Base-by-base conservation (phyloP, 2,329 filamentous ascomycete genomes). In the Cytospora schulzeri region DNA sequence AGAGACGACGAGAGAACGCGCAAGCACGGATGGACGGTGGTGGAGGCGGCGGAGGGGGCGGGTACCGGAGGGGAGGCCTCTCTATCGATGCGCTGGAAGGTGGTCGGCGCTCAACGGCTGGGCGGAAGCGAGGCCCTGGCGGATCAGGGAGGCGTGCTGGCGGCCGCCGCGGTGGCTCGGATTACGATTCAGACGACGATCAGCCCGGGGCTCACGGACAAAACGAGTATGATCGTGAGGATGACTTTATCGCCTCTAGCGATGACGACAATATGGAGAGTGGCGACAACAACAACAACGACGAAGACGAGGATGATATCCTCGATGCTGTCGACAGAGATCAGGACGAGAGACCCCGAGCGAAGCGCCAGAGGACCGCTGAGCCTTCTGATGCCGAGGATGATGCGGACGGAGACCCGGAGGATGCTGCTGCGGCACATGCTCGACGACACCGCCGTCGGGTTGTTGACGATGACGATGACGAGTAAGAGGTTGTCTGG, bases 141-240 rank as follows among this genome's bases (percentile, higher is more conserved):
- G 83, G 83, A 14, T 55, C 51, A 26, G 52, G 59, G 33, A 67
- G 62, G 59, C 62, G 62, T 11, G 38, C 52, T 15, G 75, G 77
- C 15, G 75, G 78, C 33, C 84, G 83, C 68, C 80, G 82, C 71
- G 80, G 81, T 35, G 80, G 82, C 48, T 80, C 82, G 65, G 90
- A 91, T 69, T 91, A 92, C 66, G 90, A 93, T 71, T 91, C 91
- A 11, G 91, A 93, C 70, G 90, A 92, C 69, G 90, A 91, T 65
- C 80, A 88, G 41, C 85, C 86, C 45, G 85, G 86, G 35, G 80
- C 80, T 54, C 83, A 83, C 35, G 84, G 85, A 60, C 84, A 89
- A 66, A 89, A 93, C 68, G 89, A 92, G 70, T 94, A 94, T 73
- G 91, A 93, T 67, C 83, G 89, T 73, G 90, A 90, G 38, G 91